Conservation (phyloP, 768 basidiomycete genomes). For the Mycena galericulata region DNA sequence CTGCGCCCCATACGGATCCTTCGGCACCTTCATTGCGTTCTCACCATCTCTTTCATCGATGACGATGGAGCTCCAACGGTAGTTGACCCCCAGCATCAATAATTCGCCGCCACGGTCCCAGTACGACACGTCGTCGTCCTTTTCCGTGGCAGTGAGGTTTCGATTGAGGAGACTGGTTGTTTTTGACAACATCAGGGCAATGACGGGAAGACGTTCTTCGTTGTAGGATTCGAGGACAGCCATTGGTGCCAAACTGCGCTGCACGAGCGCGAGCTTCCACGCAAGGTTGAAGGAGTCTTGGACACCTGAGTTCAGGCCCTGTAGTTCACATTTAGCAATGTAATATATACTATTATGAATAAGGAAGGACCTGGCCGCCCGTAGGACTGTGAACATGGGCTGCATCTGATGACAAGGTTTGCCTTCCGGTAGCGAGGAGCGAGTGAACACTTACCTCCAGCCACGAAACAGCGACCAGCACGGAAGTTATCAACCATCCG, state of each 20-base stretch:
- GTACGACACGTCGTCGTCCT: constrained; percentile 23
- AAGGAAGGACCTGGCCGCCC: constrained; percentile 36
- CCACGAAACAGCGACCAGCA: constrained; percentile 53
- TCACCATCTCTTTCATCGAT: constrained; percentile 51
- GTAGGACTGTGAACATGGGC: constrained; percentile 38
- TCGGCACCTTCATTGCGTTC: constrained; percentile 30
- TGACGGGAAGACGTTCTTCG: constrained; percentile 45
- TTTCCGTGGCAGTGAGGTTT: constrained; percentile 3
- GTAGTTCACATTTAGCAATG: not conserved
- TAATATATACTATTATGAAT: not conserved
- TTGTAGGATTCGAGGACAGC: constrained; percentile 42
- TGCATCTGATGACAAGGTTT: constrained; percentile 32
- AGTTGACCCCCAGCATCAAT: constrained; percentile 65
- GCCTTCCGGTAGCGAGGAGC: not conserved
- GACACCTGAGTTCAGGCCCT: constrained; percentile 25
- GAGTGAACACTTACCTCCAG: constrained; percentile 46
- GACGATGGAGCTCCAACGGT: constrained; percentile 62
- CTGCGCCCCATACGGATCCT: constrained; percentile 39
- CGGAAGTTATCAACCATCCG: constrained; percentile 53
- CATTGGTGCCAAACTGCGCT: constrained; percentile 29
- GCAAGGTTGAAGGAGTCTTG: constrained; percentile 43
- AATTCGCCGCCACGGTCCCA: constrained; percentile 41
- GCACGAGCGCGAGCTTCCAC: constrained; percentile 46
- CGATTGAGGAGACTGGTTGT: constrained; percentile 35
- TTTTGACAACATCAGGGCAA: constrained; percentile 42